Percentiles rank a stretch among this genome's conserved stretches.
Evolutionary conservation across 306 rosid genomes (phyloP).

Genomic region (Vigna angularis): DNA sequence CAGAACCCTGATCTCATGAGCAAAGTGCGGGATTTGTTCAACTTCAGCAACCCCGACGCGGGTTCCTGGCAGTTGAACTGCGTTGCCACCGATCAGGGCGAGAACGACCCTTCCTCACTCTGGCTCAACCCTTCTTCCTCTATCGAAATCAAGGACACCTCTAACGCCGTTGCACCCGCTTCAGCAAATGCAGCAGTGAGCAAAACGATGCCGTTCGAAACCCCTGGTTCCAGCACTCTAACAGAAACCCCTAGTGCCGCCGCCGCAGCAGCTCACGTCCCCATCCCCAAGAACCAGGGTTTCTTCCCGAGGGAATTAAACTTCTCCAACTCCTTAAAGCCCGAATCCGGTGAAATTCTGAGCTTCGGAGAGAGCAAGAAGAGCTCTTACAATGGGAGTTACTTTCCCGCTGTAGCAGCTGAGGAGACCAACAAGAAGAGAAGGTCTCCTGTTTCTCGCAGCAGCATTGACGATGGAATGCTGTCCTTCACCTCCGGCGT

Average conservation of each 20-base stretch:
- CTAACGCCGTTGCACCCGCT: neutral
- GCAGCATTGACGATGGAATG: conserved; percentile 75
- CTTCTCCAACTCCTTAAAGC: conserved; percentile 71
- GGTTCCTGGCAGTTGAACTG: conserved; percentile 64
- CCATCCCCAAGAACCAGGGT: conserved; percentile 50
- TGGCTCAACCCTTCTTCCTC: conserved; percentile 74
- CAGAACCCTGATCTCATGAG: conserved; percentile 81
- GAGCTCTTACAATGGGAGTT: conserved; percentile 50
- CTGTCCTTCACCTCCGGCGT: conserved; percentile 78
- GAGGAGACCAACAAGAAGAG: conserved; percentile 69
- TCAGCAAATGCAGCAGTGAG: conserved; percentile 20
- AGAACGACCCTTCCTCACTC: conserved; percentile 81
- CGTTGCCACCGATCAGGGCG: conserved; percentile 66
- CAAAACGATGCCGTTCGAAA: conserved; percentile 60
- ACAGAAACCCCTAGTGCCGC: conserved; percentile 63
- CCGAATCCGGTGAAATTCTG: conserved; percentile 86
- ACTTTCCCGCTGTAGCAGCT: conserved; percentile 55
- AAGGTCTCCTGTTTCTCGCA: conserved; percentile 65
- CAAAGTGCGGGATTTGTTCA: conserved; percentile 71
- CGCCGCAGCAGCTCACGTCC: conserved; percentile 39
- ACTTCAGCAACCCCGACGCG: conserved; percentile 67
- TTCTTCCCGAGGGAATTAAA: conserved; percentile 71
- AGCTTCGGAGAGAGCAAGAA: conserved; percentile 79
- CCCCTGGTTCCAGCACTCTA: conserved; percentile 64
- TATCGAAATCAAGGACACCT: conserved; percentile 60